Evolutionary conservation across 129 eudicot species (phyloP), one percentile per base, ranked within the genome.

Genomic region (Chrysanthemum makinoi): DNA sequence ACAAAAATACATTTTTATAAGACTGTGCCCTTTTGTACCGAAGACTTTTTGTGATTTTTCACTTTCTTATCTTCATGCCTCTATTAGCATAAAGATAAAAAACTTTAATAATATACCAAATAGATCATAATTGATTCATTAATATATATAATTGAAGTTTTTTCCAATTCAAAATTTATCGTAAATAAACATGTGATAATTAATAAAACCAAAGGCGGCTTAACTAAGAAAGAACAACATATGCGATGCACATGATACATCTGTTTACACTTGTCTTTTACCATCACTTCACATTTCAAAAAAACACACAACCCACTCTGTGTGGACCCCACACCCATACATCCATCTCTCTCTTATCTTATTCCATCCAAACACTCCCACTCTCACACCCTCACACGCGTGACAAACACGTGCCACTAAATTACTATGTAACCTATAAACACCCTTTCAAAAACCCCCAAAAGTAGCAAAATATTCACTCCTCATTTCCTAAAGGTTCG

Each of bases 231-330:
- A 43, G 53, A 64, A 35, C 39, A 28, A 10, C 9, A 19, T 54
- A 74, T 74, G 83, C 75, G n/a, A 3, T 46, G 68, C 83, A 80
- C 75, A 75, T 80, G 83, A 70, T 43, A 51, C 49, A 69, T 62
- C 80, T 62, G 71, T 26, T 77, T 70, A 54, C 74, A 12, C 47
- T 73, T 73, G 74, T 73, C 79, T 68, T 80, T 60, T 73, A 56
- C 68, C 30, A 22, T 12, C 62, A 48, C 72, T 59, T 58, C 55
- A 4, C 10, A 59, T 51, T 54, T 33, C 39, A 53, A 6, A 54
- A 54, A 63, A 35, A 35, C 43, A 63, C 78, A 46, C 68, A 16
- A 16, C 72, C 53, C 62, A 64, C 70, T 12, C 20, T 70, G 68
- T 56, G 69, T 65, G 35, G 64, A 33, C 4, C 80, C 63, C 70